Evolutionary conservation across 2,329 filamentous ascomycete genomes (phyloP).

Genomic region (Pseudocercospora fuligena): DNA sequence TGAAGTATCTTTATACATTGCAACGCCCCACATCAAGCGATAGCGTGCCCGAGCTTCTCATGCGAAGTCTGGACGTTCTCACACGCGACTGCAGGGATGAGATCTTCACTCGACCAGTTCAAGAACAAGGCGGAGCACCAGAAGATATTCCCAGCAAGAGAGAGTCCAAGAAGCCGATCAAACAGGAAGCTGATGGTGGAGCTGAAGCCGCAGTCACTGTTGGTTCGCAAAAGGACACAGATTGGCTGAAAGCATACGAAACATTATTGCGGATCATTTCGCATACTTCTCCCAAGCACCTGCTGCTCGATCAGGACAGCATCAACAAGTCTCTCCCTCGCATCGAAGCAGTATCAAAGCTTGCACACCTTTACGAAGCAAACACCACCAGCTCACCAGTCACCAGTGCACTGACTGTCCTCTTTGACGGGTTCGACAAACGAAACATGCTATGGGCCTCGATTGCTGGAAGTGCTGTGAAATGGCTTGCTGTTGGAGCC

Average conservation of each 20-base stretch:
- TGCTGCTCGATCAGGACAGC: slow-evolving; percentile 25
- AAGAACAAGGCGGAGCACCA: background rate
- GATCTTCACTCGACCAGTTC: background rate
- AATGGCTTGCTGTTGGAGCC: slow-evolving; percentile 41
- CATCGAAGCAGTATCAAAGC: slow-evolving; percentile 36
- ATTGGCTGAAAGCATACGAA: slow-evolving; percentile 30
- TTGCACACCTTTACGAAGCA: slow-evolving; percentile 36
- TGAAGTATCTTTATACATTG: slow-evolving; percentile 8
- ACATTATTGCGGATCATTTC: slow-evolving; percentile 37
- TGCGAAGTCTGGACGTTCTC: background rate
- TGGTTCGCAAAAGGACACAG: background rate
- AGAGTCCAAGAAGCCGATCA: background rate
- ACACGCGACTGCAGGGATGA: background rate
- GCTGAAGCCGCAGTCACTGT: background rate
- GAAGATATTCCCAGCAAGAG: background rate
- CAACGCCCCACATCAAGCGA: background rate
- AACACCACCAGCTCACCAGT: slow-evolving; percentile 29
- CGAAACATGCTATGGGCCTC: slow-evolving; percentile 37
- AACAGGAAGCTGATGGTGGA: slow-evolving; percentile 1
- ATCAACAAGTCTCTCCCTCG: slow-evolving; percentile 33
- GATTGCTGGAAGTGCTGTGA: slow-evolving; percentile 40
- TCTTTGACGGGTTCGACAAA: slow-evolving; percentile 36
- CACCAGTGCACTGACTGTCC: slow-evolving; percentile 15
- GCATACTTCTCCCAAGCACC: slow-evolving; percentile 35
- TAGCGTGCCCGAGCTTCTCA: background rate